Evolutionary conservation across 306 rosid genomes (phyloP), one percentile per base, ranked within the genome.

Genomic region (Parietaria judaica): DNA sequence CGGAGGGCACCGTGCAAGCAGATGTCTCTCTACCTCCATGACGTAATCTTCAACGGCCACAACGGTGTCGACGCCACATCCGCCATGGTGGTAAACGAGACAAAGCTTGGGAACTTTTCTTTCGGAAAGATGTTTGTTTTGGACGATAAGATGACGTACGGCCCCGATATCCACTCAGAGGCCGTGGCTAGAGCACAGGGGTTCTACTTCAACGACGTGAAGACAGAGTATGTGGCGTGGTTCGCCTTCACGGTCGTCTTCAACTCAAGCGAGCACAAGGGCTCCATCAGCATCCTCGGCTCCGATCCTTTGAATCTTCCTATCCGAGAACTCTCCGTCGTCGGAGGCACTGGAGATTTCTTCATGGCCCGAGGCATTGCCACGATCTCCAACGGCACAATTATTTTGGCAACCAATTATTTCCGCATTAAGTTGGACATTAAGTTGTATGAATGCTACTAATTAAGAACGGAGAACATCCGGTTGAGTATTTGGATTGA

Each of bases 311-410:
- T 76, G 65, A 64, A 76, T 84, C 70, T 74, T 46, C 84, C 79
- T 56, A 83, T 87, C 0, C 75, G 91, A 39, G 92, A 80, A 38
- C 63, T 84, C 49, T 89, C 87, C 0, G 84, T 86, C 1, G 49
- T 74, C 43, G 91, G 88, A 0, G 86, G 91, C 6, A 86, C 88
- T 3, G 91, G 88, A 23, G 91, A 83, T 36, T 83, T 85, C 72
- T 79, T 86, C 84, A 83, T 83, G 89, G 89, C 77, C 38, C 72
- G 89, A 41, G 95, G 97, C 2, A 75, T 78, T 3, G 89, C 89
- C 38, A 83, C 85, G 35, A 56, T 86, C n/a, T 49, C 64, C 4
- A 86, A 86, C 1, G 88, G 78, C 73, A 55, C 87, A 0, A 23
- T 23, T 23, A 74, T 76, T 34, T 83, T 82, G 66, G 95, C 89